Evolutionary conservation across 305 asterid species (phyloP).

Genomic region (Solanum hybrid): DNA sequence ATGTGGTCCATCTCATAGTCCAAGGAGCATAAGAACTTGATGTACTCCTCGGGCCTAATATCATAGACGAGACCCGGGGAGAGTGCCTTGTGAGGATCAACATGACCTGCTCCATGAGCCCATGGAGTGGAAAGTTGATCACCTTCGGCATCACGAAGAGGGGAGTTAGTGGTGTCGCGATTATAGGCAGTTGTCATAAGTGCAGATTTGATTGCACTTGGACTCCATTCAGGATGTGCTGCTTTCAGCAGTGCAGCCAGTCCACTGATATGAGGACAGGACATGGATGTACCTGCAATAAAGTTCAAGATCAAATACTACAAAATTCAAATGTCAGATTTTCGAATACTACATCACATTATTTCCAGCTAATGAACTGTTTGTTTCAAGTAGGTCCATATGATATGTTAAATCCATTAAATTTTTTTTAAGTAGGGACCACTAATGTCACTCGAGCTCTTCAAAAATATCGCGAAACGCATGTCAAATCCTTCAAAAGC

Average conservation of each 20-base stretch:
- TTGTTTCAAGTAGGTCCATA: neutral
- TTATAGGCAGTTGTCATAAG: slow-evolving; percentile 43
- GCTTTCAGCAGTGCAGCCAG: slow-evolving; percentile 38
- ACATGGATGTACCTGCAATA: slow-evolving; percentile 36
- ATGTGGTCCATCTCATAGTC: slow-evolving; percentile 37
- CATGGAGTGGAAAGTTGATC: slow-evolving; percentile 46
- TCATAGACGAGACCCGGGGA: slow-evolving; percentile 81
- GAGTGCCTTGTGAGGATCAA: slow-evolving; percentile 71
- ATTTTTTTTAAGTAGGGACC: neutral
- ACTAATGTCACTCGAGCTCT: neutral
- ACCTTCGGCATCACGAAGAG: slow-evolving; percentile 59
- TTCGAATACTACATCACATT: neutral
- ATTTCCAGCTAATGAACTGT: neutral
- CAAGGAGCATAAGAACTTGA: slow-evolving; percentile 75
- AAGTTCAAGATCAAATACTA: neutral
- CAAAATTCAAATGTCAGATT: neutral
- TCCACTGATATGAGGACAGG: slow-evolving; percentile 45
- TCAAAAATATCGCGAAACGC: rapidly evolving
- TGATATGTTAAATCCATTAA: neutral
- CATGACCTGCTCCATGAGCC: slow-evolving; percentile 80
- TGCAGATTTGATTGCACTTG: slow-evolving; percentile 38
- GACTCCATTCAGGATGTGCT: slow-evolving; percentile 41
- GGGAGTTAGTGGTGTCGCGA: slow-evolving; percentile 48
- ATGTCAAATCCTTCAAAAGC: neutral
- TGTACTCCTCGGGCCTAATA: slow-evolving; percentile 44